Conservation (phyloP, 169 alveolate species). For the Hammondia hammondi region DNA sequence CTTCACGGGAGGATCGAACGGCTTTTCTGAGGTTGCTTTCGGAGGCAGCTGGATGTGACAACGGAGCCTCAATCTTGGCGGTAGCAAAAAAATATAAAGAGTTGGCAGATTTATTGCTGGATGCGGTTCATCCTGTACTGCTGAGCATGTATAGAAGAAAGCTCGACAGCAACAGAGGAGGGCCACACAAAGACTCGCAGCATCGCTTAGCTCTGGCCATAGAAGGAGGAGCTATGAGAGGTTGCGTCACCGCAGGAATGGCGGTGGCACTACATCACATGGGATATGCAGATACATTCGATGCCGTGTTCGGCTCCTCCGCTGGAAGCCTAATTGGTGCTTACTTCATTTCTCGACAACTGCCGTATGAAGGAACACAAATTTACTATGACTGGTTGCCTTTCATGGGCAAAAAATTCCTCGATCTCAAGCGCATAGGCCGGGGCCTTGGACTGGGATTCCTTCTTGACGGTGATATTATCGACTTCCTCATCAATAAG, state of each 20-base stretch:
- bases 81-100: not conserved
- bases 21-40: not conserved
- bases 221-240: slow-evolving; percentile 74
- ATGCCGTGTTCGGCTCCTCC: slow-evolving; percentile 60
- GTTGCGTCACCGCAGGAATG: slow-evolving; percentile 71
- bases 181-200: not conserved
- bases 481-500: slow-evolving; percentile 13
- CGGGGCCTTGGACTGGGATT: slow-evolving; percentile 64
- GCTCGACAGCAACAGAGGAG: not conserved
- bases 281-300: slow-evolving; percentile 56
- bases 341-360: slow-evolving; percentile 56
- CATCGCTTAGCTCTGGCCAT: slow-evolving; percentile 59
- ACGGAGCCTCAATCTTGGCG: slow-evolving; percentile 11
- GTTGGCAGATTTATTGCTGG: not conserved
- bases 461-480: slow-evolving; percentile 55
- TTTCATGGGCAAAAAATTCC: slow-evolving; percentile 27
- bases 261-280: slow-evolving; percentile 55
- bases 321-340: slow-evolving; percentile 73
- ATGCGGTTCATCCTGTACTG: slow-evolving; percentile 52
- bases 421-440: slow-evolving; percentile 41
- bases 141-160: slow-evolving; percentile 32
- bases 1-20: slow-evolving; percentile 15
- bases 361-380: slow-evolving; percentile 65
- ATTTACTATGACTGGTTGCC: slow-evolving; percentile 71
- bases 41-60: not conserved